Evolutionary conservation across 371 early-diverging fungal genomes (phyloP).

Genomic region (Catenaria anguillulae): DNA sequence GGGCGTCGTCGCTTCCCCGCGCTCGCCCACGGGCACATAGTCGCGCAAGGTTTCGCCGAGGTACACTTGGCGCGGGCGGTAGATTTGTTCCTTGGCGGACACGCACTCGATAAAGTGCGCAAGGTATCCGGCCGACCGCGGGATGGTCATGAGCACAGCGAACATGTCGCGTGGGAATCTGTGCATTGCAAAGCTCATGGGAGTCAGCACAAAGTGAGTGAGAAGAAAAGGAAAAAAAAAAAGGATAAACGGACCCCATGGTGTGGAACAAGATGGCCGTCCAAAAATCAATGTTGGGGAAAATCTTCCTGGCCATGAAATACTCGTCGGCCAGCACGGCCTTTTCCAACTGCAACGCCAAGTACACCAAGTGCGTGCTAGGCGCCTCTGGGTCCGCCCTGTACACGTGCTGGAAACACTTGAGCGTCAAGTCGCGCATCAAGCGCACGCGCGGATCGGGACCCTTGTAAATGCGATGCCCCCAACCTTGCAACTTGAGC

Average conservation of each 20-base stretch:
- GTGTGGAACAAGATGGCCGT: slow-evolving; percentile 19
- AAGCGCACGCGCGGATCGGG: slow-evolving; percentile 24
- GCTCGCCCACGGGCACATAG: neutral
- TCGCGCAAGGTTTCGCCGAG: neutral
- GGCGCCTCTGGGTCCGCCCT: neutral
- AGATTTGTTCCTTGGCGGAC: slow-evolving; percentile 22
- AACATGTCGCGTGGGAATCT: slow-evolving; percentile 33
- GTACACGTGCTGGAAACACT: neutral
- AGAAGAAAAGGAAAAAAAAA: too few relatives aligned
- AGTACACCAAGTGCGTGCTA: slow-evolving; percentile 19
- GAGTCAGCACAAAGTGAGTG: too few relatives aligned
- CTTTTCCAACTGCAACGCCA: slow-evolving; percentile 24
- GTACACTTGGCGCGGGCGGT: slow-evolving; percentile 27
- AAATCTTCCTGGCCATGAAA: slow-evolving; percentile 24
- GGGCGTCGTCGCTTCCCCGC: neutral
- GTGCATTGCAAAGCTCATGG: too few relatives aligned
- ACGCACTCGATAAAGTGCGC: slow-evolving; percentile 18
- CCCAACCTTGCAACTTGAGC: slow-evolving; percentile 11
- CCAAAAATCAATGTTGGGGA: slow-evolving; percentile 26
- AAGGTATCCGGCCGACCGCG: slow-evolving; percentile 10
- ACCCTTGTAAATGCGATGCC: slow-evolving; percentile 24
- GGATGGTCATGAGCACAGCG: slow-evolving; percentile 33
- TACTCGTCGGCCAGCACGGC: slow-evolving; percentile 20
- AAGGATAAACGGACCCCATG: slow-evolving; percentile 10
- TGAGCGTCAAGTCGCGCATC: slow-evolving; percentile 15